Percentiles rank a stretch among this genome's conserved stretches.
Conservation (phyloP, 2,329 filamentous ascomycete species). For the Cladosporium colombiae region DNA sequence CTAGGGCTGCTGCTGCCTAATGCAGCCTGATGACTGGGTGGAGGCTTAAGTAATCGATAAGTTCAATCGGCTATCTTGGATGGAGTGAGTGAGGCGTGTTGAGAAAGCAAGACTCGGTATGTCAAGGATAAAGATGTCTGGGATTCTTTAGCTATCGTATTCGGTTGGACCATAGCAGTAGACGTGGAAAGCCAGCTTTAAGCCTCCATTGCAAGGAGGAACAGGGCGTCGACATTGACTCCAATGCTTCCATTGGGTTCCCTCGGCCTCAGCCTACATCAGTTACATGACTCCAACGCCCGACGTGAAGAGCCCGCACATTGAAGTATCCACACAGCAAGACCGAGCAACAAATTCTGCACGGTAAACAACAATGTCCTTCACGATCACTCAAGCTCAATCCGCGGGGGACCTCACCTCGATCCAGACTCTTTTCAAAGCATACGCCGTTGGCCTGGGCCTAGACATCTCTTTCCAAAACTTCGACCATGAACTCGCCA, state of each 20-base stretch:
- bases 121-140: no score
- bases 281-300: not conserved
- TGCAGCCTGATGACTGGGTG: not conserved
- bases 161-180: no score
- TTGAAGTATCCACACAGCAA: not conserved
- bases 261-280: no score
- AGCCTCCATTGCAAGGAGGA: not conserved
- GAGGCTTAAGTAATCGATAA: not conserved
- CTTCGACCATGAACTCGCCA: slow-evolving; percentile 54
- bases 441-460: slow-evolving; percentile 46
- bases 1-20: slow-evolving; percentile 1
- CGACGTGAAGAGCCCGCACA: not conserved
- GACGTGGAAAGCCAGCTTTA: no score
- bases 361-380: slow-evolving; percentile 9
- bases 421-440: slow-evolving; percentile 41
- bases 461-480: slow-evolving; percentile 60
- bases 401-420: slow-evolving; percentile 46
- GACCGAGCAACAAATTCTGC: not conserved
- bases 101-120: not conserved
- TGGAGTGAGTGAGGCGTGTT: not conserved
- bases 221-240: not conserved
- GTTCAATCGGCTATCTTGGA: not conserved
- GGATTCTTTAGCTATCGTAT: no score
- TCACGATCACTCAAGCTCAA: slow-evolving; percentile 41
- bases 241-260: not conserved